These are phyloP conservation scores for Marvania coccoides DNA, from an alignment of 139 green algal genomes.

Conservation along the genomic window DNA sequence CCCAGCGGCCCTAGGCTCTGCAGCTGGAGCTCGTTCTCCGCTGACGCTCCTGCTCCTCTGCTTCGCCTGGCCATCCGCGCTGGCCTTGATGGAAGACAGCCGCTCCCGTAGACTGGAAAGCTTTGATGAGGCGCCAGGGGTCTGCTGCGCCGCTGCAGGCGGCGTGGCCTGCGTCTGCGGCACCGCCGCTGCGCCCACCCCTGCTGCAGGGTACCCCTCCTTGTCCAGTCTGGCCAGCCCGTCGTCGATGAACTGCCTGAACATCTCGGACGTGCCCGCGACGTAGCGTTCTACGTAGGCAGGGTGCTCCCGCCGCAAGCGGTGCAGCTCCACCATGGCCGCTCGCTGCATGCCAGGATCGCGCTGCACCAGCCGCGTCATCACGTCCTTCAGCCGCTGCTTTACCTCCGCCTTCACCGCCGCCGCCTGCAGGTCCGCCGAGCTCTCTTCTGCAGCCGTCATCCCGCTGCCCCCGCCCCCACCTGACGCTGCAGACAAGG, in stretches of 20 bases:
- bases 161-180: no score
- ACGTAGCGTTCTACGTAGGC: constrained; percentile 21
- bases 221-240: constrained; percentile 16
- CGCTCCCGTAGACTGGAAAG: neutral
- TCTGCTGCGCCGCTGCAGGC: no score
- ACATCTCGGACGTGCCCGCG: constrained; percentile 21
- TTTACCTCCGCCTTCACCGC: constrained; percentile 16
- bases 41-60: neutral
- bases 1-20: no score
- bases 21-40: no score
- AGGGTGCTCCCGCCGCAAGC: constrained; percentile 15
- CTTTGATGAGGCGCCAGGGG: neutral
- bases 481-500: no score
- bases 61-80: no score
- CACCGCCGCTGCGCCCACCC: neutral
- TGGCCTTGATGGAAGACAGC: neutral
- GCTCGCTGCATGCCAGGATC: constrained; percentile 1
- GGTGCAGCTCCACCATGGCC: constrained; percentile 22
- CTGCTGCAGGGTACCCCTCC: neutral
- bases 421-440: neutral
- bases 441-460: no score
- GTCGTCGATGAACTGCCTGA: constrained; percentile 18
- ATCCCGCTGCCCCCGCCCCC: no score
- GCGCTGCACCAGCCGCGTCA: constrained; percentile 20
- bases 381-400: constrained; percentile 20